These are phyloP conservation scores for Cytidiella melzeri DNA, from an alignment of 768 basidiomycete genomes.

Conservation along the genomic window DNA sequence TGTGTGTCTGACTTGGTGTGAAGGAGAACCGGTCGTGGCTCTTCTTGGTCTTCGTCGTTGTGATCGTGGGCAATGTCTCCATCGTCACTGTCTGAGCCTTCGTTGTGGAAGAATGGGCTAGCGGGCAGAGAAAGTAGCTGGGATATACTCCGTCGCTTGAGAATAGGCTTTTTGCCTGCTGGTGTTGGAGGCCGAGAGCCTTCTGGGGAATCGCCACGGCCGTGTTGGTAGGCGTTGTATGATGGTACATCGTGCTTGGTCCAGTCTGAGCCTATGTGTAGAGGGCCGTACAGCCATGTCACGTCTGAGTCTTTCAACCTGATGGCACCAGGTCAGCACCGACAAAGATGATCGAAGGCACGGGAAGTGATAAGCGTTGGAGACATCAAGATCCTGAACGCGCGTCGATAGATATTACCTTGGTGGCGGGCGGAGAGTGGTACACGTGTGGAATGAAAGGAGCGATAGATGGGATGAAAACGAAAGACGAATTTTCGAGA, in stretches of 20 bases:
- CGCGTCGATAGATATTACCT: too few species aligned
- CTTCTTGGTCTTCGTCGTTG: slow-evolving; percentile 2
- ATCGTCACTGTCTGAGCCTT: slow-evolving; percentile 8
- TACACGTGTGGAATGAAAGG: slow-evolving; percentile 15
- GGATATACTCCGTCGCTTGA: slow-evolving; percentile 91
- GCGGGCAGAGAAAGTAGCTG: slow-evolving; percentile 57
- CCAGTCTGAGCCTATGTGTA: slow-evolving; percentile 91
- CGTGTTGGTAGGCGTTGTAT: not conserved
- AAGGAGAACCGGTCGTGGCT: slow-evolving; percentile 48
- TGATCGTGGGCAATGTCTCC: not conserved
- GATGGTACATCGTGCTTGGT: slow-evolving; percentile 2
- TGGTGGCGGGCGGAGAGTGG: not conserved
- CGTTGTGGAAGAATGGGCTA: slow-evolving; percentile 19
- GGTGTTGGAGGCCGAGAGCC: slow-evolving; percentile 4
- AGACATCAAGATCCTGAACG: not conserved
- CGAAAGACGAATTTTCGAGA: slow-evolving; percentile 1
- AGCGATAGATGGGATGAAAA: not conserved
- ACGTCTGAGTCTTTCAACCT: slow-evolving; percentile 99
- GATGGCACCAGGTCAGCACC: slow-evolving; percentile 11
- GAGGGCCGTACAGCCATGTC: slow-evolving; percentile 96
- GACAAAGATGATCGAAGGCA: slow-evolving; percentile 10
- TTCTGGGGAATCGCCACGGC: slow-evolving; percentile 7
- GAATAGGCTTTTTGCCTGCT: slow-evolving; percentile 70
- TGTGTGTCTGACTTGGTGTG: slow-evolving; percentile 91
- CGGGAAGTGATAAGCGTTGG: slow-evolving; percentile 3